Evolutionary conservation across 371 early-diverging fungal genomes (phyloP).

Genomic region (Mucor sp.): DNA sequence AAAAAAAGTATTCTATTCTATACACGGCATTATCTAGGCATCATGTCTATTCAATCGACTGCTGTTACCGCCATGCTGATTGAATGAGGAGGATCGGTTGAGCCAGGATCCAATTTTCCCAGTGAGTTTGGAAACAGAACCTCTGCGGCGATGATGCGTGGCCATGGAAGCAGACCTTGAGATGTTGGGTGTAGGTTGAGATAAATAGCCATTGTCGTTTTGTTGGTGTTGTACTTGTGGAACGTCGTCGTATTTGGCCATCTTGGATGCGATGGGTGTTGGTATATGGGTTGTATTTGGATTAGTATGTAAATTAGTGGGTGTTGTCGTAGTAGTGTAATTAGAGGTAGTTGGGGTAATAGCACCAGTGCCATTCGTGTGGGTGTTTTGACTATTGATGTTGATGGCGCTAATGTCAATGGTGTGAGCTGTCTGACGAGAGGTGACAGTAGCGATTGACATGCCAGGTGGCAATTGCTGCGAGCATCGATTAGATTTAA

Average conservation of each 20-base stretch:
- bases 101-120: slow-evolving; percentile 32
- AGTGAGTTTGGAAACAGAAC: slow-evolving; percentile 21
- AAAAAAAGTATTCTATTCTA: not conserved
- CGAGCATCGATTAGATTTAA: not conserved
- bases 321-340: not conserved
- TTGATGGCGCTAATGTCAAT: slow-evolving; percentile 19
- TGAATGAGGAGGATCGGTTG: slow-evolving; percentile 28
- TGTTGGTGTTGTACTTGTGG: not conserved
- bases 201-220: slow-evolving; percentile 1
- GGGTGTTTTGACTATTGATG: not conserved
- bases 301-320: not conserved
- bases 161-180: slow-evolving; percentile 21
- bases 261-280: slow-evolving; percentile 21
- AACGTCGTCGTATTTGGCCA: slow-evolving; percentile 14
- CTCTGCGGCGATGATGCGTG: slow-evolving; percentile 16
- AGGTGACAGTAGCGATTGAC: slow-evolving; percentile 29
- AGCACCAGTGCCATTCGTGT: not conserved
- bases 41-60: not conserved
- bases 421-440: slow-evolving; percentile 30
- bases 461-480: slow-evolving; percentile 24
- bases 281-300: slow-evolving; percentile 2
- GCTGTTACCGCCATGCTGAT: slow-evolving; percentile 1
- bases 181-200: slow-evolving; percentile 10
- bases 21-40: not conserved
- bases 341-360: not conserved